Base-by-base conservation (phyloP, 106 monocot species). In the Triglochin maritima region DNA sequence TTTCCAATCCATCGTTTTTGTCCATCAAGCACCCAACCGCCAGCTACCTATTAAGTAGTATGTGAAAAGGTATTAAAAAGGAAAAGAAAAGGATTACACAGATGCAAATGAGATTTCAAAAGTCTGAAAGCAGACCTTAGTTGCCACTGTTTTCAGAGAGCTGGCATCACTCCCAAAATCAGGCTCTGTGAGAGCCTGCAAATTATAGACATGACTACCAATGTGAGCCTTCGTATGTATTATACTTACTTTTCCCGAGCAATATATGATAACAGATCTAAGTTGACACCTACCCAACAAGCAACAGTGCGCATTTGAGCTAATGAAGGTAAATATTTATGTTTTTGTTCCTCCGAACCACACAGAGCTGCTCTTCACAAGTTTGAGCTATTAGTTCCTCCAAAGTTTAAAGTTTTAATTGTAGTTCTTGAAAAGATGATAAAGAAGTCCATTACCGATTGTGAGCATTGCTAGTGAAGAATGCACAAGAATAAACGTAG, bases 91-190 rank as follows among this genome's bases (percentile, higher is more conserved):
- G 29, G 1, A 52, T 52, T 52, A 52, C 52, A 52, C 7, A 52
- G 11, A 11, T 8, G 11, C 7, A 52, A 63, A 63, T n/a, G 7
- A 29, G 7, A 58, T 5, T 16, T 17, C 10, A 16, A 9, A 63
- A 76, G 43, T 64, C 4, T 0, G 9, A 4, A 57, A n/a, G 46
- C 47, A 56, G 17, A 96, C 95, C 90, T 88, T 90, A 47, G 85
- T 96, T 17, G 95, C 95, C 14, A 70, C 79, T 15, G 95, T 90
- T 71, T 59, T 80, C 74, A 90, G 65, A 74, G 90, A 85, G 65
- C 95, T 96, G 9, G 89, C 90, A 80, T 96, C 95, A 74, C 90
- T 96, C 81, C 95, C 95, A 90, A 83, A 85, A 68, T 90, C 81
- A 43, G 95, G 95, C 68, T 96, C 95, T 11, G 95, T 96, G 54